These are phyloP conservation scores for Phaeodactylum tricornutum DNA, from an alignment of 108 stramenopile species.

Conservation along the genomic window DNA sequence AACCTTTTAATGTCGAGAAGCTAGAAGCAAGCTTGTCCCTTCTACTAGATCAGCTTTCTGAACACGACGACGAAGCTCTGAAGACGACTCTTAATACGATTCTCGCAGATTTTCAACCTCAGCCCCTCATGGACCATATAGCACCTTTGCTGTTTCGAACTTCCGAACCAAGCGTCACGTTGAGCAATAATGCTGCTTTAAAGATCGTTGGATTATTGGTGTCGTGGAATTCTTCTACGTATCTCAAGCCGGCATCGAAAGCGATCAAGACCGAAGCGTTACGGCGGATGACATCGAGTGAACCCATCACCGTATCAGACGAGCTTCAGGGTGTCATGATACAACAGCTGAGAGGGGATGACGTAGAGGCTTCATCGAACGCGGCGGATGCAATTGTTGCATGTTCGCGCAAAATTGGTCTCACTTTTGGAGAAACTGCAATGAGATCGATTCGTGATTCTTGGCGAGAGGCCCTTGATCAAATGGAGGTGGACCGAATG, in stretches of 20 bases:
- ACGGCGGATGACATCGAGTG: neutral
- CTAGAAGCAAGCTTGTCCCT: too few species aligned
- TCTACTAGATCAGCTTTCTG: too few species aligned
- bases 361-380: conserved; percentile 10
- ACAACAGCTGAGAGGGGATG: conserved; percentile 11
- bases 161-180: too few species aligned
- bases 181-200: neutral
- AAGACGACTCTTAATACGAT: too few species aligned
- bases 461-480: conserved; percentile 2
- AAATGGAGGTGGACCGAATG: too few species aligned
- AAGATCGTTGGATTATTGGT: conserved; percentile 2
- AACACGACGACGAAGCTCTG: too few species aligned
- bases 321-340: conserved; percentile 9
- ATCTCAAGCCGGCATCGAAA: conserved; percentile 11
- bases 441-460: neutral
- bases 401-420: conserved; percentile 3
- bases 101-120: too few species aligned
- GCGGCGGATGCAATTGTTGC: conserved; percentile 7
- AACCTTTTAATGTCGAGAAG: too few species aligned
- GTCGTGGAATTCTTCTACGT: neutral
- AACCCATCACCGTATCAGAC: conserved; percentile 5
- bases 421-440: conserved; percentile 1
- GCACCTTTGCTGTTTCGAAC: too few species aligned
- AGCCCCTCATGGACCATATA: too few species aligned
- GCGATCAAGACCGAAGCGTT: conserved; percentile 3